These are phyloP conservation scores for Spraguea lophii DNA, from an alignment of 371 early-diverging fungal species.

Conservation along the genomic window DNA sequence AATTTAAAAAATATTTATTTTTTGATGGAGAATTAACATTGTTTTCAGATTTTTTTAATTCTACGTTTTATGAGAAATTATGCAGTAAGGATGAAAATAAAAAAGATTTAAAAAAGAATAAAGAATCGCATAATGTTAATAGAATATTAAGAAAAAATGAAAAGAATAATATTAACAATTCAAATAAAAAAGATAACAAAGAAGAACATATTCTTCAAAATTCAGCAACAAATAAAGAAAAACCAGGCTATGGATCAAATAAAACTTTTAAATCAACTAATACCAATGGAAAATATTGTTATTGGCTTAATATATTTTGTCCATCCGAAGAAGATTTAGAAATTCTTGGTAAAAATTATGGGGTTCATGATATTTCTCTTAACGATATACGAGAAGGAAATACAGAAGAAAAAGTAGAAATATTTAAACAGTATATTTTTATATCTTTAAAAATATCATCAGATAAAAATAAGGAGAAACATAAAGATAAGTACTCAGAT, in stretches of 20 bases:
- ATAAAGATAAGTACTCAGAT: too few species aligned
- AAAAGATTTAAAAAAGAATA: not conserved
- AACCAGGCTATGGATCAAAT: not conserved
- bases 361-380: conserved; percentile 36
- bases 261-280: not conserved
- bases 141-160: too few species aligned
- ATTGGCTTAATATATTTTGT: conserved; percentile 43
- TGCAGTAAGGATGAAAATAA: too few species aligned
- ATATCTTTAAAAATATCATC: conserved; percentile 28
- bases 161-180: not conserved
- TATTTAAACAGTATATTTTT: conserved; percentile 41
- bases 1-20: not conserved
- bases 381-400: conserved; percentile 38
- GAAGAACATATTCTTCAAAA: not conserved
- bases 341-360: conserved; percentile 14
- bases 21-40: not conserved
- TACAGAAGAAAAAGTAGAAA: conserved; percentile 43
- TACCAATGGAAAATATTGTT: not conserved
- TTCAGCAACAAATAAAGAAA: not conserved
- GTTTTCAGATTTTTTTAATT: too few species aligned
- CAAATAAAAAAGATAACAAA: not conserved
- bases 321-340: conserved; percentile 34
- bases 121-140: too few species aligned
- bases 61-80: not conserved
- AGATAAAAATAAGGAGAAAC: not conserved